Evolutionary conservation across 805 yeast genomes (phyloP).

Genomic region (Metschnikowia cubensis): DNA sequence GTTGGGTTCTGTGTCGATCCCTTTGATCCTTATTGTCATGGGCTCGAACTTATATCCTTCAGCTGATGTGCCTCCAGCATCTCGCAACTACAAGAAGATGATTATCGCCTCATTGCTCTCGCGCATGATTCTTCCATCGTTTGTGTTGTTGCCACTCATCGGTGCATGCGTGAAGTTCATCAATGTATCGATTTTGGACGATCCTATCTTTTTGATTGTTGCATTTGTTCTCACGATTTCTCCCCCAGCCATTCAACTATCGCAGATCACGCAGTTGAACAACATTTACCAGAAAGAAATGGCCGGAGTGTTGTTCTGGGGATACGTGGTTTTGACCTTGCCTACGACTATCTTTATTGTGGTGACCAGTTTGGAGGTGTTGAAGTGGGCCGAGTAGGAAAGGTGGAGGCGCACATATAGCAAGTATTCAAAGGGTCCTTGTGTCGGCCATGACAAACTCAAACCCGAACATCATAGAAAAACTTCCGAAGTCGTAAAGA

Average conservation of each 20-base stretch:
- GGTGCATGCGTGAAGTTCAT: conserved; percentile 60
- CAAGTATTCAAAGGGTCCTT: not conserved
- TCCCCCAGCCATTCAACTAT: conserved; percentile 81
- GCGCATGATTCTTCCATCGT: conserved; percentile 74
- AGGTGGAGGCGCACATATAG: not conserved
- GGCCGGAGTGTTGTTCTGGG: conserved; percentile 82
- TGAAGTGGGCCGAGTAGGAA: conserved; percentile 43
- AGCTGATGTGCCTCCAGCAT: conserved; percentile 60
- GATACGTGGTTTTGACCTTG: conserved; percentile 68
- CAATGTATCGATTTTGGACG: conserved; percentile 66
- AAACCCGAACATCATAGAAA: too few species aligned
- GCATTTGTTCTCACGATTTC: conserved; percentile 71
- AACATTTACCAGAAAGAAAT: conserved; percentile 74
- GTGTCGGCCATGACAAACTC: not conserved
- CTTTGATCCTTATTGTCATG: conserved; percentile 67
- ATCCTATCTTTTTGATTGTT: conserved; percentile 75
- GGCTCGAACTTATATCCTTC: conserved; percentile 78
- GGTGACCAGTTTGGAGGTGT: conserved; percentile 58
- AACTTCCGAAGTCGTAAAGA: not conserved
- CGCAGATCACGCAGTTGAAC: conserved; percentile 76
- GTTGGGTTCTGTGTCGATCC: conserved; percentile 72
- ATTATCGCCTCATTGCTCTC: conserved; percentile 67
- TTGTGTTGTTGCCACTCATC: conserved; percentile 63
- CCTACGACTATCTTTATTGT: conserved; percentile 75
- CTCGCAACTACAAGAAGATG: conserved; percentile 58